A percentile compares a stretch with the other conserved stretches of the same genome.
Conservation (phyloP, 257 asterid genomes). For the Sherardia arvensis region DNA sequence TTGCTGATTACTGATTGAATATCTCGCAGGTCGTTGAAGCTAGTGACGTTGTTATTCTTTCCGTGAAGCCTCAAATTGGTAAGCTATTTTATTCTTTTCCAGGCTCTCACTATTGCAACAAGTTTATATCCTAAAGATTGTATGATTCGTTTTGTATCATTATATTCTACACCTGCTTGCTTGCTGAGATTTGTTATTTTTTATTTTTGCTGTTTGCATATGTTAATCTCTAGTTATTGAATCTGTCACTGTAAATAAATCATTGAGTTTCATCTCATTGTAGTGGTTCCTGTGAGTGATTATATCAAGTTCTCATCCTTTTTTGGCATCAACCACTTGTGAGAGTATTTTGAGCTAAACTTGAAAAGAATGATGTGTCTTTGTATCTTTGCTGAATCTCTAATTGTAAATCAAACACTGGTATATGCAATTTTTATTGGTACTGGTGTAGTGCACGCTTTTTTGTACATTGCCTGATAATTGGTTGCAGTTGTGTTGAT, state of each 20-base stretch:
- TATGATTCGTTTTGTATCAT: not conserved
- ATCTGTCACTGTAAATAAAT: no score
- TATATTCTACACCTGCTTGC: no score
- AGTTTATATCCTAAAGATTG: not conserved
- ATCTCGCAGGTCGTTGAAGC: slow-evolving; percentile 89
- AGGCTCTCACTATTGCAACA: not conserved
- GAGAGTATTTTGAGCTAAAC: not conserved
- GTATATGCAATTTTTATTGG: not conserved
- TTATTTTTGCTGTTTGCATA: not conserved
- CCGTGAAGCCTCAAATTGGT: slow-evolving; percentile 96
- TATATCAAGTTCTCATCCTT: not conserved
- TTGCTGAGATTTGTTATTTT: not conserved
- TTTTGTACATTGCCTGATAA: not conserved
- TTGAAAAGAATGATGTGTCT: not conserved
- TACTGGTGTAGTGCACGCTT: not conserved
- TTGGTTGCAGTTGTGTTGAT: not conserved
- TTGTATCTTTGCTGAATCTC: not conserved
- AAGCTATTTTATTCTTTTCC: slow-evolving; percentile 12
- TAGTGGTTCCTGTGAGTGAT: not conserved
- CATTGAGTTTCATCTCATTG: not conserved
- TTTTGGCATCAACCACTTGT: not conserved
- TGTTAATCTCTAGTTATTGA: not conserved
- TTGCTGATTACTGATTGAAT: not conserved
- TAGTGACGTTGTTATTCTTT: slow-evolving; percentile 72
- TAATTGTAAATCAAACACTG: not conserved